Evolutionary conservation across 2,329 filamentous ascomycete genomes (phyloP), one percentile per base, ranked within the genome.

Genomic region (Davidsoniella neocaledoniae): DNA sequence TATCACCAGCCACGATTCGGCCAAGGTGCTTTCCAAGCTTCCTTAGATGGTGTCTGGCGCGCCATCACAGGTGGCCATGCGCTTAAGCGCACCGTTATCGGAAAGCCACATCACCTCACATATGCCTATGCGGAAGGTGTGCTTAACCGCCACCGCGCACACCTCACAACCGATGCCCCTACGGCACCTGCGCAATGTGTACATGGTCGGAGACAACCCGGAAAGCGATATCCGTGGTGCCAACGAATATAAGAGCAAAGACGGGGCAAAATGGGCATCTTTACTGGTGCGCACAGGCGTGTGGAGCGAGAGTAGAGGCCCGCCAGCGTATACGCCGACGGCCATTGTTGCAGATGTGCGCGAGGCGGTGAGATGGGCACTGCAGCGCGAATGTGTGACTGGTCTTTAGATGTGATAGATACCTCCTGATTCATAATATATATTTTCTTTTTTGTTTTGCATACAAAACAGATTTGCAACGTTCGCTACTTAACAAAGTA

Each of bases 191-290:
- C 70, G 72, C 58, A 75, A 73, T 41, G 87, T 96, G 9, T 96
- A 94, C 65, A 96, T 96, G 90, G 76, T 96, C 40, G 91, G 91
- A 5, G 84, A 90, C 60, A 90, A 90, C 59, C 83, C 84, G 4
- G 86, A 86, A 60, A 91, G 83, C 57, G 91, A 98, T 62, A 94
- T 98, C 56, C 70, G 77, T 4, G 91, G 91, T 5, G 88, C 86
- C 17, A 94, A 94, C 61, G 72, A 74, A 43, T 94, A 83, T 60
- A 59, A 67, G 42, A 84, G 81, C 54, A 67, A 72, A 3, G 65
- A 73, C 51, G 81, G 80, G 7, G 83, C 78, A n/a, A 69, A 78
- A 52, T 94, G 88, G 87, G 67, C 72, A 39, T 83, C 82, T 41
- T 73, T 93, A 16, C 66, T 94, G 52, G 83, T 94, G 25, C 72